phyloP scores from a whole-genome alignment of 2,329 filamentous ascomycete species.

The Cladosporium sp. region DNA sequence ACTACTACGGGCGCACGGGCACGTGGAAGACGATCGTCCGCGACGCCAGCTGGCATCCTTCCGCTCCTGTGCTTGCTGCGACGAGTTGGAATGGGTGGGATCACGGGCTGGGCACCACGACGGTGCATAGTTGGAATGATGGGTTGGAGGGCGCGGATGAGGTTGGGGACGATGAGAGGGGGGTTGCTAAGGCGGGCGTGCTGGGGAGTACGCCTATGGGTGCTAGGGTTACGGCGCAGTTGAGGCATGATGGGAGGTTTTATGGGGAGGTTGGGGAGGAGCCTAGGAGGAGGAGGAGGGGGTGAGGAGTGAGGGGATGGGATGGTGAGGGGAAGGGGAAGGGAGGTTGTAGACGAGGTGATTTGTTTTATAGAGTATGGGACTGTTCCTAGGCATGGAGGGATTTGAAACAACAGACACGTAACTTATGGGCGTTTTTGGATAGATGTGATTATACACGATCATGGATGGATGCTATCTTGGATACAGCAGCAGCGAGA shows the following conservation, averaged over 20 bases:
- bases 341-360: too few species aligned
- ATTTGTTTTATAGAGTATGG: too few species aligned
- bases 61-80: conserved; percentile 76
- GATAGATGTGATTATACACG: too few species aligned
- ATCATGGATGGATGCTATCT: too few species aligned
- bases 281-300: conserved; percentile 18
- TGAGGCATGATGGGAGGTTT: conserved; percentile 46
- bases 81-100: conserved; percentile 79
- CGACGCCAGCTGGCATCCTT: conserved; percentile 88
- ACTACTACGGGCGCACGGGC: conserved; percentile 51
- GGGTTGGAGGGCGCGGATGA: conserved; percentile 49
- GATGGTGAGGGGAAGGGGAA: too few species aligned
- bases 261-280: conserved; percentile 27
- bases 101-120: conserved; percentile 68
- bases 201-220: conserved; percentile 45
- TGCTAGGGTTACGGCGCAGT: conserved; percentile 55
- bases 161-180: conserved; percentile 47
- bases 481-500: too few species aligned
- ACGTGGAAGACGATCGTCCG: conserved; percentile 74
- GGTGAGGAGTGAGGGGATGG: conserved; percentile 13
- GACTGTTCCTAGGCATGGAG: too few species aligned
- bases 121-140: conserved; percentile 73
- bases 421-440: too few species aligned
- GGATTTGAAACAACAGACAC: too few species aligned
- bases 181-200: conserved; percentile 29